Conservation (phyloP, 139 green algal species). For the Edaphochlamys debaryana region DNA sequence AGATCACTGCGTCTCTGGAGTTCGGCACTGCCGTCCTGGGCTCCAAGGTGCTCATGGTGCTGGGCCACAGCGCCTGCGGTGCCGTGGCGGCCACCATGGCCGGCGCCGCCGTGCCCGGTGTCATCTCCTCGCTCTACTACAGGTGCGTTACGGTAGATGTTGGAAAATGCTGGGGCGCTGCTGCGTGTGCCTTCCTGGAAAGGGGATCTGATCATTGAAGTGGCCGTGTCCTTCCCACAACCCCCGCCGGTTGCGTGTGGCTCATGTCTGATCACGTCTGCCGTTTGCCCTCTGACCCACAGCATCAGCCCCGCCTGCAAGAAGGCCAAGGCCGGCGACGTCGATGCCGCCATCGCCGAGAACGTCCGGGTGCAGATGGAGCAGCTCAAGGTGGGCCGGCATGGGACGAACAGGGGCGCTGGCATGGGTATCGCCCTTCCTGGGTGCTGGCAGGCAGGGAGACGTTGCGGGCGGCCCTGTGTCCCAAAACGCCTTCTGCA, state of each 20-base stretch:
- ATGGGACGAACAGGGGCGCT: not conserved
- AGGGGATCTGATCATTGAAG: slow-evolving; percentile 90
- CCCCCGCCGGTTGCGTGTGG: not conserved
- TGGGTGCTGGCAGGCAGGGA: not conserved
- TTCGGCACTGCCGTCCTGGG: slow-evolving; percentile 1
- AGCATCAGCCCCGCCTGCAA: slow-evolving; percentile 2
- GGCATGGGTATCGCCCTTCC: not conserved
- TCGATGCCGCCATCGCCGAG: not conserved
- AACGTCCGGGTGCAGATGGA: not conserved
- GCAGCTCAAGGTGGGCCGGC: not conserved
- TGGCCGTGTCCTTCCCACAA: slow-evolving; percentile 82
- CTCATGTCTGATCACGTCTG: not conserved
- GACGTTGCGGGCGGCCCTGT: not conserved
- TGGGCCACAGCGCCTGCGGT: slow-evolving; percentile 44
- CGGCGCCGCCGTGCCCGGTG: slow-evolving; percentile 77
- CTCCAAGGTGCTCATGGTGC: slow-evolving; percentile 6
- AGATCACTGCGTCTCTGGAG: slow-evolving; percentile 18
- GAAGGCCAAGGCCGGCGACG: not conserved
- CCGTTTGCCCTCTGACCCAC: not conserved
- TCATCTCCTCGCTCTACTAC: slow-evolving; percentile 5
- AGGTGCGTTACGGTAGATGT: not conserved
- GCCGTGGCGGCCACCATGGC: slow-evolving; percentile 44
- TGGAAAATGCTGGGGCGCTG: not conserved
- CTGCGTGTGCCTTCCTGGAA: slow-evolving; percentile 63
- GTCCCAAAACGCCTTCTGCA: not conserved